Evolutionary conservation across 257 asterid genomes (phyloP), one percentile per base, ranked within the genome.

Genomic region (Nicotiana sylvestris): DNA sequence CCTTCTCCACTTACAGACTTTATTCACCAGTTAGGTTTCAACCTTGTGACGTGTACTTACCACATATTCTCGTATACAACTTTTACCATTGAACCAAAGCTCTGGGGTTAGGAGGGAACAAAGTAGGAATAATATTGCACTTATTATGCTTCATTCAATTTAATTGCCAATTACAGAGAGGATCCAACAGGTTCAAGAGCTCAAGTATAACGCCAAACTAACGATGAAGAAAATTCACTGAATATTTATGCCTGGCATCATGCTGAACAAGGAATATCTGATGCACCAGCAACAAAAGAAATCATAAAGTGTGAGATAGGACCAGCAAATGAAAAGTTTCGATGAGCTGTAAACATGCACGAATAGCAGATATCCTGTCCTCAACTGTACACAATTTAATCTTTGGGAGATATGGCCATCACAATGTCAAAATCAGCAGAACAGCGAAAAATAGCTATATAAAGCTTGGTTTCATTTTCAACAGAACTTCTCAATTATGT

Each of bases 381-480:
- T 25, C 78, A 25, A 11, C n/a, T 72, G 49, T 72, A 69, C 78
- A 46, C 60, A 72, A 53, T 21, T 46, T 3, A 37, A 25, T 72
- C 57, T 72, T 46, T 72, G 25, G 18, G 60, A 49, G n/a, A 72
- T 46, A 12, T 5, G 39, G 60, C 61, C 35, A 46, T 72, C 21
- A 46, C 25, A 72, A 72, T 25, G 60, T 72, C 60, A 72, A 46
- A 72, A 72, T 72, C 78, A 70, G 78, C 78, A 72, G 37, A 72
- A 12, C 37, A 72, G 18, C 12, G 18, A 53, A 53, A 53, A 11
- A 53, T 53, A 53, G 58, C 58, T 53, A 6, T 53, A 15, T 15
- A 53, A 72, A 72, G 61, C 78, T 25, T 72, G 60, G 37, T 72
- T 46, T 46, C 78, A 46, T 21, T 72, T 43, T 46, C 37, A 72